These are phyloP conservation scores for Amaranthus hypochondriacus DNA, from an alignment of 148 eudicot species.

Conservation along the genomic window DNA sequence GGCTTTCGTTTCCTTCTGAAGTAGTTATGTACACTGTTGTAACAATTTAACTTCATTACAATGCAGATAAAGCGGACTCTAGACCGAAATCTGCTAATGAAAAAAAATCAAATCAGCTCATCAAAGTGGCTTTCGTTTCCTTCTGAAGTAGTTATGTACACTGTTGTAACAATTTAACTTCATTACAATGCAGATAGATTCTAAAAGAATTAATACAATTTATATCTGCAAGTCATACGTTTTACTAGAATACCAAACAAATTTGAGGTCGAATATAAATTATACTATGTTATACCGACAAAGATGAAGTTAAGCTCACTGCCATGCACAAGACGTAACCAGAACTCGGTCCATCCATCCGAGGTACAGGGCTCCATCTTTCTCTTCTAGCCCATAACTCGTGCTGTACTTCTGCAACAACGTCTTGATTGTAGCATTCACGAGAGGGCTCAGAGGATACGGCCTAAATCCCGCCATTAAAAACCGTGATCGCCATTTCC, in stretches of 20 bases:
- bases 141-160: not conserved
- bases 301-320: constrained; percentile 15
- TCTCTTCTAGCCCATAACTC: constrained; percentile 44
- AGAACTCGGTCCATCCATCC: constrained; percentile 51
- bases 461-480: constrained; percentile 57
- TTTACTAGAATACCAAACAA: not conserved
- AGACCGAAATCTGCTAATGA: too few relatives aligned
- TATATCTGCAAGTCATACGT: not conserved
- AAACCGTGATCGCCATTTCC: constrained; percentile 59
- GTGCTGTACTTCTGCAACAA: constrained; percentile 38
- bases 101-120: not conserved
- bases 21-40: constrained; percentile 3
- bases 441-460: constrained; percentile 42
- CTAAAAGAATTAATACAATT: not conserved
- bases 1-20: not conserved
- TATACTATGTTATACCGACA: not conserved
- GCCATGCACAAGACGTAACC: constrained; percentile 55
- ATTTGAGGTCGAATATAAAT: not conserved
- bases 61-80: not conserved
- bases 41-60: not conserved
- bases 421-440: constrained; percentile 37
- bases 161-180: not conserved
- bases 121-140: not conserved
- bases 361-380: constrained; percentile 41
- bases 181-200: not conserved